Base-by-base conservation (phyloP, 768 basidiomycete genomes). In the Hirschioporus abietinus region DNA sequence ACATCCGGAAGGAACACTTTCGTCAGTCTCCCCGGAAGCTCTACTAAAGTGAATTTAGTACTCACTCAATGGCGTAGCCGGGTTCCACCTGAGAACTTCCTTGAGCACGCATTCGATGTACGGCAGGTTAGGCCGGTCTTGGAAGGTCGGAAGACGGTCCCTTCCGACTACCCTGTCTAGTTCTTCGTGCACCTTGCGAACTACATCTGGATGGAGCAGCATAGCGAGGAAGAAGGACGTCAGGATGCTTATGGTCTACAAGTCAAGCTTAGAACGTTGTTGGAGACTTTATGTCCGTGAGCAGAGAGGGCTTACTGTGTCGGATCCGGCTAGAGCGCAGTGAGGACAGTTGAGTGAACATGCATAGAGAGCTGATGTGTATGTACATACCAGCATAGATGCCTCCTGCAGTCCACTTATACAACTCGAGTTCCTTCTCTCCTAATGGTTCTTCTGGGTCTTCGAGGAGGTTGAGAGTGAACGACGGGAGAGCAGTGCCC, bases 71-170 rank as follows among this genome's bases (percentile, higher is more conserved):
- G 65, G 67, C 9, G 27, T 57, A 1, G 59, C 65, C n/a, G 65
- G 36, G 10, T 64, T 65, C 70, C 69, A 71, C 30, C 70, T 66
- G 34, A 70, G 63, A 9, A 68, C 61, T 57, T 71, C 70, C 57
- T 68, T 69, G 24, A 71, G 64, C 18, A 71, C n/a, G 3, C 58
- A 63, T 6, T 64, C 64, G 58, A 70, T 35, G 60, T 68, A 71
- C 9, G 69, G 65, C 1, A 71, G 64, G 59, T 60, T 24, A 12
- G 25, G 26, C 35, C 69, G 35, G 27, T 71, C 70, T 23, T 57
- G 60, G 25, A 68, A 27, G 25, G 63, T 69, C 1, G 72, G 72
- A 34, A 73, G 71, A 23, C 72, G 58, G 34, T 67, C 65, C 5
- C 35, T 5, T 52, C 42, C 42, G 42, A 52, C 42, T 52, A 52